Base-by-base conservation (phyloP, 495 filamentous ascomycete genomes). In the Peziza echinospora region DNA sequence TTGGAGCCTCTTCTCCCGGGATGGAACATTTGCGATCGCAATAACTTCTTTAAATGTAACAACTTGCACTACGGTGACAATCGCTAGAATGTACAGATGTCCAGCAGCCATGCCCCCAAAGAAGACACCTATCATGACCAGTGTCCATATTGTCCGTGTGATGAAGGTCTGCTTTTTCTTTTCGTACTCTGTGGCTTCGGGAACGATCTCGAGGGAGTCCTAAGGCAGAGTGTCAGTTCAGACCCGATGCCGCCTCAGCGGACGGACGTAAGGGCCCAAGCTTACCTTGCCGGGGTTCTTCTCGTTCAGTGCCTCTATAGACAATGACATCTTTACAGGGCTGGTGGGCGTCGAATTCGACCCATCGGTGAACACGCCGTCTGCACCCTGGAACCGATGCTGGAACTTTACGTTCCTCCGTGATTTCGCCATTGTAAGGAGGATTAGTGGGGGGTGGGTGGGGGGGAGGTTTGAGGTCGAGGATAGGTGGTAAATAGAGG, bases 21-120 rank as follows among this genome's bases (percentile, higher is more conserved):
- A 92, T 23, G 87, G 84, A 7, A 94, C 82, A 62, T 85, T 91
- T 52, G 89, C 80, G 54, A 99, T 99, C 47, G 86, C 85, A 59
- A 99, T 94, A 51, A 99, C 91, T 62, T 99, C 91, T 67, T 96
- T 96, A 73, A 96, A 99, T 10, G 85, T 93, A 46, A 96, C 70
- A 56, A 99, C 87, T 61, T 99, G 91, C 23, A 99, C 71, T 22
- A 77, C 82, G 26, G 89, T 93, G 39, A 94, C 78, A 54, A 94
- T 77, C 46, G 70, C 78, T 59, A 99, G 80, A 52, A 99, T 78
- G 65, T 96, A 99, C 59, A 99, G 84, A 60, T 99, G 91, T 28
- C 91, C 91, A 41, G 83, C 79, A 61, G 93, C 86, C 66, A 99
- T 75, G 49, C 80, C 73, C 41, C 71, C 71, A 67, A 94, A 96